Conservation (phyloP, 2,329 filamentous ascomycete genomes). For the Diplodia sapinea region DNA sequence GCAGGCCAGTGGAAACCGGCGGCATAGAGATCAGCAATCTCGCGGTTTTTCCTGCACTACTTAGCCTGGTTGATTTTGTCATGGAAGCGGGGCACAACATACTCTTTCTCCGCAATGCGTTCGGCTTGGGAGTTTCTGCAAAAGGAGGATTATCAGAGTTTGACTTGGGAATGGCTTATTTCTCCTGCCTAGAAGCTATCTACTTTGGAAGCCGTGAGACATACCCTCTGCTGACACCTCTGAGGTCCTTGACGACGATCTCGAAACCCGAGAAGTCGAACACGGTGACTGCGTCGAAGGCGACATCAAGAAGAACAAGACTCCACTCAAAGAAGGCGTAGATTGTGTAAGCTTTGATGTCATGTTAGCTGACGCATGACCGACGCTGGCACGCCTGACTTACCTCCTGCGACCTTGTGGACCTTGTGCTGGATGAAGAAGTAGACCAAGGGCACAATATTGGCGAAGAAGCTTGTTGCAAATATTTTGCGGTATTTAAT, state of each 20-base stretch:
- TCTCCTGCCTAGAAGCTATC: constrained; percentile 57
- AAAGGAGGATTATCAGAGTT: constrained; percentile 43
- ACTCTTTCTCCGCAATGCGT: constrained; percentile 73
- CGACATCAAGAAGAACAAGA: constrained; percentile 91
- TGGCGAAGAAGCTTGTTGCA: constrained; percentile 84
- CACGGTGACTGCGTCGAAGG: constrained; percentile 92
- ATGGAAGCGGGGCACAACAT: constrained; percentile 50
- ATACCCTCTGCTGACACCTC: constrained; percentile 96
- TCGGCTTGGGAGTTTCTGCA: constrained; percentile 58
- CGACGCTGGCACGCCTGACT: constrained; percentile 68
- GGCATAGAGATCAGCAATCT: constrained; percentile 72
- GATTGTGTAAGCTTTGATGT: constrained; percentile 81
- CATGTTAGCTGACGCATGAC: constrained; percentile 1
- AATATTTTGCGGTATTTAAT: constrained; percentile 89
- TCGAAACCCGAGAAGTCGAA: constrained; percentile 91
- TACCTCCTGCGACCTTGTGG: constrained; percentile 90
- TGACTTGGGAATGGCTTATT: constrained; percentile 41
- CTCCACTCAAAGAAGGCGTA: constrained; percentile 99
- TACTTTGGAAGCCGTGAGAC: constrained; percentile 95
- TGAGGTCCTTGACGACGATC: constrained; percentile 84
- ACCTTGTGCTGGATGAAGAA: constrained; percentile 99
- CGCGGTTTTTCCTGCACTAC: constrained; percentile 72
- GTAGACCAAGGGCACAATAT: constrained; percentile 87
- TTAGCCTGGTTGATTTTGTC: not conserved
- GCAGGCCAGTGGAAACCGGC: constrained; percentile 74